A percentile compares a stretch with the other conserved stretches of the same genome.
phyloP scores from a whole-genome alignment of 306 rosid genomes.

The Vigna reflexopilosa region DNA sequence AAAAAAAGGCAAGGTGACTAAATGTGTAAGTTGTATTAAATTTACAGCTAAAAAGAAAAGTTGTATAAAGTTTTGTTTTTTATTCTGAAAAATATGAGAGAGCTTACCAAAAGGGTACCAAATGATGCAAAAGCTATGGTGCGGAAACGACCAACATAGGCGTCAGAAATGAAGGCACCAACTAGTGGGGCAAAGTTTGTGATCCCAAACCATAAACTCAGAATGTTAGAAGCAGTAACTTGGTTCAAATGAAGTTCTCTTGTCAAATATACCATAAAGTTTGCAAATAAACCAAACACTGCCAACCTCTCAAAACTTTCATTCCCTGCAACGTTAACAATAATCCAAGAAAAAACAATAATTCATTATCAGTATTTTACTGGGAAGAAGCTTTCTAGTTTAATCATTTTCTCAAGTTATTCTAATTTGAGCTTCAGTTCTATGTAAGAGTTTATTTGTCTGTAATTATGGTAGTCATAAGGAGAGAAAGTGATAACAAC shows the following conservation, averaged over 20 bases:
- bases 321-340: constrained; percentile 57
- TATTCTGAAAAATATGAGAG: background rate
- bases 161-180: constrained; percentile 85
- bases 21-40: background rate
- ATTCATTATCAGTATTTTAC: background rate
- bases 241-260: constrained; percentile 67
- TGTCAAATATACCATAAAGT: constrained; percentile 78
- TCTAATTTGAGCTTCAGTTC: no score
- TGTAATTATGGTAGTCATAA: no score
- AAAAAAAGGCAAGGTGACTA: background rate
- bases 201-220: constrained; percentile 64
- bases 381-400: background rate
- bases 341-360: background rate
- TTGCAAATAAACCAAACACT: constrained; percentile 64
- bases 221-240: constrained; percentile 66
- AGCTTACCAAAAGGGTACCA: constrained; percentile 55
- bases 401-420: no score
- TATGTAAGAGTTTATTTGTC: no score
- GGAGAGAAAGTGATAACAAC: no score
- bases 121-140: constrained; percentile 73
- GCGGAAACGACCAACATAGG: constrained; percentile 72
- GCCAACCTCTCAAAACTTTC: constrained; percentile 92
- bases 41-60: background rate
- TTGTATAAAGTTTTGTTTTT: background rate
- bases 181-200: constrained; percentile 63